Evolutionary conservation across 1,139 yeast species (phyloP).

Genomic region (Saccharomyces hybrid): DNA sequence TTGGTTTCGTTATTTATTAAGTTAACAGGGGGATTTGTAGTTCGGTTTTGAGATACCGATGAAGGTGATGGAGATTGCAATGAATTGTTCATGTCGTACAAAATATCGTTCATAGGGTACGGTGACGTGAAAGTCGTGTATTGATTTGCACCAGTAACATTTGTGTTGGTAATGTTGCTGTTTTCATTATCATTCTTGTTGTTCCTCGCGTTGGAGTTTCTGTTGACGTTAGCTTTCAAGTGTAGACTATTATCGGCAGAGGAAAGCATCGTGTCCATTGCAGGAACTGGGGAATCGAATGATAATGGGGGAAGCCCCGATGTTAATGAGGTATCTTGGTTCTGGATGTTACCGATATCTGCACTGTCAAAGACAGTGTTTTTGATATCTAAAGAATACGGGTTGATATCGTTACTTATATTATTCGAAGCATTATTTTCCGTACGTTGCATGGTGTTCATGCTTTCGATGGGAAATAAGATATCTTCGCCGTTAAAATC

Average conservation of each 20-base stretch:
- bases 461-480: background rate
- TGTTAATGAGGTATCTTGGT: background rate
- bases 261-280: background rate
- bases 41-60: background rate
- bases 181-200: background rate
- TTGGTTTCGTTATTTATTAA: background rate
- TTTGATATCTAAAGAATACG: background rate
- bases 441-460: background rate
- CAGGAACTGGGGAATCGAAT: background rate
- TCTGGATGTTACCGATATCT: background rate
- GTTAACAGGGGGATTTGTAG: background rate
- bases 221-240: background rate
- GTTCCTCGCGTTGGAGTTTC: background rate
- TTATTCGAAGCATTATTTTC: background rate
- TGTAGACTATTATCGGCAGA: background rate
- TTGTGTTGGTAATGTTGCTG: background rate
- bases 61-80: background rate
- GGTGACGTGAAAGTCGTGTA: background rate
- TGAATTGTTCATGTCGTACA: background rate
- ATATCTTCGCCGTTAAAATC: background rate
- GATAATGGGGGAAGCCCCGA: background rate
- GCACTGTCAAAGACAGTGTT: background rate
- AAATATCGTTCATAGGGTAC: background rate
- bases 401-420: background rate
- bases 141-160: background rate